Evolutionary conservation across 1,139 yeast genomes (phyloP).

Genomic region (Pichia sp.): DNA sequence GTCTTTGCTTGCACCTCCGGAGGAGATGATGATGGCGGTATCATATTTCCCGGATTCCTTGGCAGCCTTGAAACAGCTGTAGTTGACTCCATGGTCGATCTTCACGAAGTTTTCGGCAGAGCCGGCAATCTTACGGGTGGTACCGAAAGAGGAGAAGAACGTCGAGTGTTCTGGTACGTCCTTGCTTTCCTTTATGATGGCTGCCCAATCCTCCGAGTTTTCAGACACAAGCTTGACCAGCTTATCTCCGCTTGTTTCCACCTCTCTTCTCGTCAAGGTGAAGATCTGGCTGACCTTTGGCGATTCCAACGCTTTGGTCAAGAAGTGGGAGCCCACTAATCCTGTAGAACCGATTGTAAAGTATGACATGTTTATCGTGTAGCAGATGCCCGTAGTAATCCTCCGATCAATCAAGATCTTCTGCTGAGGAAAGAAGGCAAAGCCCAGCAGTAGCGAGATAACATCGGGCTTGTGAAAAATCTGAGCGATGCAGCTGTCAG

Average conservation of each 20-base stretch:
- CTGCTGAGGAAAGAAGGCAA: neutral
- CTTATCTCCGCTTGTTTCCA: slow-evolving; percentile 15
- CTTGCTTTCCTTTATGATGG: slow-evolving; percentile 16
- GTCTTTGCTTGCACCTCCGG: slow-evolving; percentile 51
- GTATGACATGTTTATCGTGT: slow-evolving; percentile 13
- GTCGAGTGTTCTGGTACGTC: slow-evolving; percentile 28
- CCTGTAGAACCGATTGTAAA: slow-evolving; percentile 32
- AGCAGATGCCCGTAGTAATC: neutral
- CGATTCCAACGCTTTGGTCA: slow-evolving; percentile 19
- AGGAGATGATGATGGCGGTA: slow-evolving; percentile 61
- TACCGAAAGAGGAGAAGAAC: slow-evolving; percentile 66
- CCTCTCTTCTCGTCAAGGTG: slow-evolving; percentile 27
- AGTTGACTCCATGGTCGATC: slow-evolving; percentile 68
- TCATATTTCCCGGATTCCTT: slow-evolving; percentile 55
- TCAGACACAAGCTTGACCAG: slow-evolving; percentile 19
- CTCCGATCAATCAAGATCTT: neutral
- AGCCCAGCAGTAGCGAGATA: neutral
- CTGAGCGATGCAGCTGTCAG: too few species aligned
- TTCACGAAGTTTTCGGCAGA: slow-evolving; percentile 57
- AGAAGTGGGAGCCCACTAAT: slow-evolving; percentile 28
- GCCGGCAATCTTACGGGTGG: slow-evolving; percentile 72
- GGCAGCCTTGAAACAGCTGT: slow-evolving; percentile 64
- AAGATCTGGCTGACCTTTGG: slow-evolving; percentile 17
- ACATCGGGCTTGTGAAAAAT: too few species aligned
- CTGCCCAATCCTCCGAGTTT: slow-evolving; percentile 27